phyloP scores from a whole-genome alignment of 306 rosid genomes.

The Castanea crenata region DNA sequence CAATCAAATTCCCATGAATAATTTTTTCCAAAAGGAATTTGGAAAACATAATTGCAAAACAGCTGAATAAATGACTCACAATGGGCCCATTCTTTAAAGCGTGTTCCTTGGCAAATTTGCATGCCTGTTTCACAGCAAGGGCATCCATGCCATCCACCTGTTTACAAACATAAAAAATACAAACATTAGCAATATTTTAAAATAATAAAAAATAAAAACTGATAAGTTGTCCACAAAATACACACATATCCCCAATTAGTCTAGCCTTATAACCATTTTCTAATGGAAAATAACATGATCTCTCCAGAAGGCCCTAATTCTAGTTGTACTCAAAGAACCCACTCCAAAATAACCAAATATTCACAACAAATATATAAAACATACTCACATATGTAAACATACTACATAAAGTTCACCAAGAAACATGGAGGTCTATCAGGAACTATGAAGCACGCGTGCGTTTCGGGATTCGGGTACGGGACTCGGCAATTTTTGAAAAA shows the following conservation, averaged over 20 bases:
- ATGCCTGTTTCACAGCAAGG: slow-evolving; percentile 93
- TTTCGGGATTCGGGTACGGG: too few species aligned
- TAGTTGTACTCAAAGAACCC: background rate
- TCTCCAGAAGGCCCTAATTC: background rate
- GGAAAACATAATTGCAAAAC: background rate
- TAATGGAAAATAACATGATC: background rate
- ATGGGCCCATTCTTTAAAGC: slow-evolving; percentile 93
- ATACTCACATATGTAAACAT: background rate
- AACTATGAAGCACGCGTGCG: background rate
- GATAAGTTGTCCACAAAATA: background rate
- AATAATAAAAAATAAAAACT: background rate
- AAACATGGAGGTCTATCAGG: background rate
- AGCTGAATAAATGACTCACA: slow-evolving; percentile 57
- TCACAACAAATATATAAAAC: background rate
- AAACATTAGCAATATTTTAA: background rate
- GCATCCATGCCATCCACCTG: slow-evolving; percentile 99
- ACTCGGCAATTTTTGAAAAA: too few species aligned
- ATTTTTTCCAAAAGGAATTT: slow-evolving; percentile 10
- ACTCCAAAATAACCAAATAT: background rate
- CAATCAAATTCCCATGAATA: slow-evolving; percentile 1
- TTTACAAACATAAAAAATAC: slow-evolving; percentile 22
- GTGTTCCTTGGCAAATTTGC: slow-evolving; percentile 91
- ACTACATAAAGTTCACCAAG: background rate
- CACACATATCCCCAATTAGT: background rate
- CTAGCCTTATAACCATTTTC: background rate